Conservation (phyloP, 345 rosid species). For the Populus alba region DNA sequence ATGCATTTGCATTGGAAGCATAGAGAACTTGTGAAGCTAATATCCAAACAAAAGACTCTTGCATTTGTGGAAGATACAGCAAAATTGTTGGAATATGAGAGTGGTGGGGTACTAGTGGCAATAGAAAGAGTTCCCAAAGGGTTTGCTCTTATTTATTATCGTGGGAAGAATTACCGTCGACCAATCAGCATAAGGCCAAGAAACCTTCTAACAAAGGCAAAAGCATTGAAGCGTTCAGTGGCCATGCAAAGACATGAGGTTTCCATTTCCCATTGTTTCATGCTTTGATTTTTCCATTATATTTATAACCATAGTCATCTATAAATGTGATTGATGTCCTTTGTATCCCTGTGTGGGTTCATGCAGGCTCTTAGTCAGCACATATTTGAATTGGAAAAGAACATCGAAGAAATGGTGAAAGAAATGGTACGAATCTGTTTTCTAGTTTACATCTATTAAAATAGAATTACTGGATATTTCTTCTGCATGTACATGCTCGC, state of each 20-base stretch:
- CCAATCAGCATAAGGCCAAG: slow-evolving; percentile 90
- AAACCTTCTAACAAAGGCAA: slow-evolving; percentile 92
- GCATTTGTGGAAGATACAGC: slow-evolving; percentile 94
- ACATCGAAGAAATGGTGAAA: slow-evolving; percentile 68
- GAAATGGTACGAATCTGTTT: slow-evolving; percentile 65
- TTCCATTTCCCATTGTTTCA: slow-evolving; percentile 8
- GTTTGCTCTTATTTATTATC: slow-evolving; percentile 78
- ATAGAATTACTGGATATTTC: not conserved
- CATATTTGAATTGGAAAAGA: slow-evolving; percentile 74
- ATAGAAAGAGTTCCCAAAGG: slow-evolving; percentile 96
- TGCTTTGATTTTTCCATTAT: not conserved
- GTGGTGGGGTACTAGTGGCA: slow-evolving; percentile 93
- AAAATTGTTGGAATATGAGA: slow-evolving; percentile 83
- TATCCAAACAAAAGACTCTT: slow-evolving; percentile 83
- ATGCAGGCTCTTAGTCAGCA: slow-evolving; percentile 93
- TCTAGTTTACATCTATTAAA: not conserved
- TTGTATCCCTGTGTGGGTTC: not conserved
- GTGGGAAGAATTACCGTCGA: slow-evolving; percentile 88
- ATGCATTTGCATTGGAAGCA: slow-evolving; percentile 99
- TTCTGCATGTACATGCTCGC: not conserved
- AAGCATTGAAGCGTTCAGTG: slow-evolving; percentile 87
- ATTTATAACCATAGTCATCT: slow-evolving; percentile 9
- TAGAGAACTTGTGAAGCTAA: slow-evolving; percentile 95
- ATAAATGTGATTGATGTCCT: not conserved
- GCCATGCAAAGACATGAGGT: slow-evolving; percentile 99